Conservation (phyloP, 2,329 filamentous ascomycete genomes). For the Aspergillus phoenicis region DNA sequence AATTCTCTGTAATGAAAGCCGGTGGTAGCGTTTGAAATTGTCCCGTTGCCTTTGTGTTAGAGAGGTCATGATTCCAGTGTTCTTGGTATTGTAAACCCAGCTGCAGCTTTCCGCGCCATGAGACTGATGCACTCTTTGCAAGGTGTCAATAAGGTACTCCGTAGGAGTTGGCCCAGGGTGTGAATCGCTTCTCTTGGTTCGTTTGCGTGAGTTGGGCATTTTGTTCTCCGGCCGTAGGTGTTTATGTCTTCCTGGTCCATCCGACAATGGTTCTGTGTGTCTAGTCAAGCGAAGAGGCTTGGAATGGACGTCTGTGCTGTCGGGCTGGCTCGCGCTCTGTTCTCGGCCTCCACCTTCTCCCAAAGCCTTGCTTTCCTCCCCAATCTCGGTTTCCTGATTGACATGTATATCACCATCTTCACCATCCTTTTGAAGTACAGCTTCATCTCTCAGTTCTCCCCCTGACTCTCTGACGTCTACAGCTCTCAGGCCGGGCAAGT, state of each 20-base stretch:
- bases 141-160: conserved; percentile 34
- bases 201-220: conserved; percentile 11
- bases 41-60: conserved; percentile 14
- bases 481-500: neutral
- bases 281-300: neutral
- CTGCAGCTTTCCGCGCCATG: conserved; percentile 7
- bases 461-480: neutral
- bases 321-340: neutral
- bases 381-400: neutral
- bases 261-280: neutral
- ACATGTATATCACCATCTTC: too few species aligned
- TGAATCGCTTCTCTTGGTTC: neutral
- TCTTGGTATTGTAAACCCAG: conserved; percentile 10
- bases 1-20: conserved; percentile 37
- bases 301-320: neutral
- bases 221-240: neutral
- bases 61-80: conserved; percentile 14
- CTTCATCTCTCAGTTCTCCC: neutral
- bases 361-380: neutral
- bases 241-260: neutral
- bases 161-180: conserved; percentile 28
- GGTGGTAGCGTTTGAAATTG: conserved; percentile 15
- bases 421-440: neutral
- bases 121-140: conserved; percentile 28
- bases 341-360: neutral